Base-by-base conservation (phyloP, 129 eudicot species). In the Escallonia herrerae region DNA sequence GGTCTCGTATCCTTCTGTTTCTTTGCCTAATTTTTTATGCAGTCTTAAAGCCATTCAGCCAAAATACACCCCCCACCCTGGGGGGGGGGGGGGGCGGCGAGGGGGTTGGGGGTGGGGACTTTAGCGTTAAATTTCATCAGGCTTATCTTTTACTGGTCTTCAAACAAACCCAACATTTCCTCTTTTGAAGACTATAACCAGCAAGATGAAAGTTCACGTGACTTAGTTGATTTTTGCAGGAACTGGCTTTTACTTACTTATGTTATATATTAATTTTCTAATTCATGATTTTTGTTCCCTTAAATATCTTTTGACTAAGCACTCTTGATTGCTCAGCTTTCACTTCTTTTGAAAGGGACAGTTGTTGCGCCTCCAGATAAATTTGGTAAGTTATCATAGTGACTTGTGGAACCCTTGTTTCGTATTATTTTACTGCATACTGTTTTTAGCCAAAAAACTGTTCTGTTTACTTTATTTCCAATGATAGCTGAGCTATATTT, bases 361-460 rank as follows among this genome's bases (percentile, higher is more conserved):
- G 93, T 91, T 63, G 88, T 91, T 73, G 97, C 97, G 45, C 97
- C 97, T 46, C 97, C 97, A 33, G 95, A 91, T 84, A 91, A 87
- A 79, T 91, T 87, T 73, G 97, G 97, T 91, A 79, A 80, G 42
- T 47, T 8, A 15, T 69, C 50, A 66, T 40, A 49, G 58, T 65
- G 63, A 58, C 64, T 48, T 49, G 42, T 60, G 49, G 56, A 56
- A 13, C n/a, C 63, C 3, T 67, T 48, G 46, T 7, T 46, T 14
- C 38, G 15, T 48, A 55, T 61, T 3, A 49, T 22, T 46, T 9
- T 49, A 12, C 22, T 2, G 2, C 52, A 33, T 0, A 43, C 13
- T 33, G 39, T 10, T 15, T 64, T 15, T 59, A 54, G 70, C 54
- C 8, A 47, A 1, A 5, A 42, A 39, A 9, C 37, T 43, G 6